Conservation (phyloP, 768 basidiomycete genomes). For the Boletus eberwhitei region DNA sequence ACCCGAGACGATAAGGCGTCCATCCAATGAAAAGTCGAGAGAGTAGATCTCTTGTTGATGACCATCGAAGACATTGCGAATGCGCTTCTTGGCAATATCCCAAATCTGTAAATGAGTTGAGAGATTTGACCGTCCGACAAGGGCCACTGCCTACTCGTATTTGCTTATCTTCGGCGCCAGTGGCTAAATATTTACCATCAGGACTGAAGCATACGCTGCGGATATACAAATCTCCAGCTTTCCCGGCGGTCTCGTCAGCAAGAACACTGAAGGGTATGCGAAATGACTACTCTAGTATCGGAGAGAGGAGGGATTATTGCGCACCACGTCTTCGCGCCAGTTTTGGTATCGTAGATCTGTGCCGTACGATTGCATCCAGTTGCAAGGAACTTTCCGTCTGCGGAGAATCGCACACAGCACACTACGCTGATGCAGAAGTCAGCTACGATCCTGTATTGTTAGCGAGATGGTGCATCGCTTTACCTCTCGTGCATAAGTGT, state of each 20-base stretch:
- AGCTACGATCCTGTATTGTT: neutral
- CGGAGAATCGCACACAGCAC: constrained; percentile 91
- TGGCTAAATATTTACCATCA: constrained; percentile 68
- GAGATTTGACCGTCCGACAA: neutral
- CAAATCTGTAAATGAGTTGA: constrained; percentile 62
- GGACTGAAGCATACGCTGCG: constrained; percentile 80
- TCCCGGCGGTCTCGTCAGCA: constrained; percentile 68
- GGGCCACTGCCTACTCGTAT: constrained; percentile 61
- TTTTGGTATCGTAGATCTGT: constrained; percentile 91
- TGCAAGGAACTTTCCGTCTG: constrained; percentile 88
- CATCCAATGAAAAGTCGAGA: constrained; percentile 86
- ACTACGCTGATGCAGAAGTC: constrained; percentile 51
- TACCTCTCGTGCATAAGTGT: constrained; percentile 91
- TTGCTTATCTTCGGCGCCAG: constrained; percentile 87
- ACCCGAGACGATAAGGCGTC: constrained; percentile 82
- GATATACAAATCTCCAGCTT: constrained; percentile 84
- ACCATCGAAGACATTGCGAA: constrained; percentile 79
- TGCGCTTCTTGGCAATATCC: constrained; percentile 81
- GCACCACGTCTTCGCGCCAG: constrained; percentile 81
- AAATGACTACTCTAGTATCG: constrained; percentile 6
- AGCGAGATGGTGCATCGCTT: constrained; percentile 14
- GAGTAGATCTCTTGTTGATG: constrained; percentile 95
- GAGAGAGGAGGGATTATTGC: constrained; percentile 22
- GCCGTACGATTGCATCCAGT: constrained; percentile 96
- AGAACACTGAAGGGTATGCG: constrained; percentile 51